Evolutionary conservation across 1,139 yeast genomes (phyloP), one percentile per base, ranked within the genome.

Genomic region (Suhomyces choctaworum): DNA sequence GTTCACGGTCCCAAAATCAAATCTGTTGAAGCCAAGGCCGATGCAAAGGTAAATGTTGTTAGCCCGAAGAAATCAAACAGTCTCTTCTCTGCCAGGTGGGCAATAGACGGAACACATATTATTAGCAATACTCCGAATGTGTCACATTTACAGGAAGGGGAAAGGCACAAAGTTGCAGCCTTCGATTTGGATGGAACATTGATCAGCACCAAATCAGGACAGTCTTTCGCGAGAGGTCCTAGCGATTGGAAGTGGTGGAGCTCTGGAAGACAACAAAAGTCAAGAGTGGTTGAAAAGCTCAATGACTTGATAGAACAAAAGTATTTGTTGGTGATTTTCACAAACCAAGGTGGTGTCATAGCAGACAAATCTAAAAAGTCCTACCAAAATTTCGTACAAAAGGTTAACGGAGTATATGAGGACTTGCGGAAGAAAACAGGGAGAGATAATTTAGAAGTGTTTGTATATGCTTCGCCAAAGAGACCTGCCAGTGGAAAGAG

Each of bases 141-240:
- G 10, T 27, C 34, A 4, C 40, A 35, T 15, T 34, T 34, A 21
- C 14, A n/a, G 25, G 27, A 16, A 20, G 29, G 13, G 9, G 32
- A 19, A 3, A 26, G 23, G n/a, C 41, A 65, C 8, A 69, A 67
- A 41, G 54, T 84, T 1, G 87, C 88, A 0, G 82, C 84, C 0
- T 87, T 87, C 53, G 96, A 87, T 54, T 62, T 87, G 32, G 96
- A 87, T 58, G 78, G 75, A 1, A 87, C 95, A 0, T 48, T 87
- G n/a, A 72, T 83, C 1, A 52, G 52, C 5, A 78, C 95, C 1
- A 78, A 74, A 48, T 71, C 83, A 0, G 84, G 83, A 1, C 37
- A 52, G 12, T 73, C 65, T 31, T 84, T 78, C 51, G 70, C 87
- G 0, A 56, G 68, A n/a, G 64, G 74, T 3, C 69, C 80, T 2